Evolutionary conservation across 2,329 filamentous ascomycete species (phyloP), one percentile per base, ranked within the genome.

Genomic region (Fonsecaea nubica): DNA sequence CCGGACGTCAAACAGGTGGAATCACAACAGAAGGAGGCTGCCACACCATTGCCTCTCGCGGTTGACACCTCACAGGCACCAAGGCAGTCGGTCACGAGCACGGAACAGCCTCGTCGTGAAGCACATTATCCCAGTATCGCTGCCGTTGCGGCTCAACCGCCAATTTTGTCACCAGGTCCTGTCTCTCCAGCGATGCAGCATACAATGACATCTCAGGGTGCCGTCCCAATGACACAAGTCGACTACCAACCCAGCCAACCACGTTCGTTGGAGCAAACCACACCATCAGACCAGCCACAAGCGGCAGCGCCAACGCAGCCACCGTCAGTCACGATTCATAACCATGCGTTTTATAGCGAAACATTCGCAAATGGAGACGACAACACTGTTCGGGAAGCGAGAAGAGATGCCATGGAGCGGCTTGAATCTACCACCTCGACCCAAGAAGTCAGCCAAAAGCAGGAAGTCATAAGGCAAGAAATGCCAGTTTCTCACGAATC

Each of bases 121-220:
- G 33, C 18, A 7, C 52, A 63, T 38, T 54, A 63, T 50, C 69
- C 63, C 21, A 66, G 62, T 45, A 68, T 68, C 52, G 59, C 63
- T n/a, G 35, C 70, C 10, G 52, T 64, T 33, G 57, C 67, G 9
- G 62, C 59, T 10, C 69, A 63, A 13, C 59, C 63, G 10, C 40
- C 48, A 18, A 36, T 87, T 1, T 82, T 83, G 1, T 87, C 88
- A 4, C 87, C 89, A 0, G 85, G 85, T 0, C 87, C 87, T 1
- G 77, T 86, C 0, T 90, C 90, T 0, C 88, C 89, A 1, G 88
- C 84, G 0, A 78, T 90, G 45, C 82, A 87, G 42, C 82, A 82
- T 13, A 85, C 85, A 0, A 90, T 91, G 82, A 85, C 84, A 10
- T 86, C 87, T 0, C 85, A 86, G 64, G 85, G 88, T 1, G 86